These are phyloP conservation scores for Cladosporium sp. DNA, from an alignment of 2,329 filamentous ascomycete genomes.

Conservation along the genomic window DNA sequence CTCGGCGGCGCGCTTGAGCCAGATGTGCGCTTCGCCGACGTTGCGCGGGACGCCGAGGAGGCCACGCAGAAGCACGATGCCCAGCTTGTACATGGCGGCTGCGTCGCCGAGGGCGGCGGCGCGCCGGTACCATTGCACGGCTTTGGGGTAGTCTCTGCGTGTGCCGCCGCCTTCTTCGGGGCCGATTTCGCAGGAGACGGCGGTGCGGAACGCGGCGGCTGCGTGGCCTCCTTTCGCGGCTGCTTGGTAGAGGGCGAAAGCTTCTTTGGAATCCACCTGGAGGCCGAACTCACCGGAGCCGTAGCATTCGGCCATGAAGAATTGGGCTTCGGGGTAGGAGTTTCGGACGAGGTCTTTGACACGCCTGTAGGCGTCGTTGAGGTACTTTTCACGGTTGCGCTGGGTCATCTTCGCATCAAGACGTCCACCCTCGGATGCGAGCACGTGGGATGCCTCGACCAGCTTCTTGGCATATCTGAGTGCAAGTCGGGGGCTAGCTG, in stretches of 20 bases:
- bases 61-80: slow-evolving; percentile 91
- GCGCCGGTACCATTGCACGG: slow-evolving; percentile 96
- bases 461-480: slow-evolving; percentile 74
- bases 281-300: slow-evolving; percentile 74
- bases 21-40: slow-evolving; percentile 76
- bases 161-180: slow-evolving; percentile 92
- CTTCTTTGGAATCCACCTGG: slow-evolving; percentile 81
- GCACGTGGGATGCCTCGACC: slow-evolving; percentile 72
- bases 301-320: slow-evolving; percentile 83
- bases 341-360: slow-evolving; percentile 76
- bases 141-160: slow-evolving; percentile 81
- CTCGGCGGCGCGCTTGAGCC: slow-evolving; percentile 90
- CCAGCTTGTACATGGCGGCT: slow-evolving; percentile 96
- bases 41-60: slow-evolving; percentile 81
- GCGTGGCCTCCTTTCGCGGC: slow-evolving; percentile 85
- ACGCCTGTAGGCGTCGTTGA: slow-evolving; percentile 80
- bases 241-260: slow-evolving; percentile 87
- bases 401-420: slow-evolving; percentile 58
- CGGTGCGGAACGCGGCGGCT: slow-evolving; percentile 84
- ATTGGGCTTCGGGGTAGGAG: slow-evolving; percentile 81
- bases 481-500: slow-evolving; percentile 64
- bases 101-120: slow-evolving; percentile 85
- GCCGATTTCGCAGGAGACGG: slow-evolving; percentile 95
- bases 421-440: slow-evolving; percentile 70
- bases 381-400: slow-evolving; percentile 71